Percentiles rank a stretch among this genome's conserved stretches.
Conservation (phyloP, 352 stramenopile species). For the Blastocystis sp. region DNA sequence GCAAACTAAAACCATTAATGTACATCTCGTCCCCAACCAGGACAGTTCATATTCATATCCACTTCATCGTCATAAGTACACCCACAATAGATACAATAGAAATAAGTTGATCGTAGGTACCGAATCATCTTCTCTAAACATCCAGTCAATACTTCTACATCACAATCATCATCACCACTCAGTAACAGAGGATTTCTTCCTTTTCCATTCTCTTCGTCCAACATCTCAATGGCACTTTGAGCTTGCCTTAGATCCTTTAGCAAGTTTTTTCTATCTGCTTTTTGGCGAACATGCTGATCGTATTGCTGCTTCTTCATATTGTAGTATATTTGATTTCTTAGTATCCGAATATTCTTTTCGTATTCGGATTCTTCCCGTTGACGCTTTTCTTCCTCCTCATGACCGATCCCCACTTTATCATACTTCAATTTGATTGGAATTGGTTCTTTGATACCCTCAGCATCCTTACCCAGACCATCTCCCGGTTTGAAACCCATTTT, state of each 20-base stretch:
- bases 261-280: background rate
- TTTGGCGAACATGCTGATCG: conserved; percentile 3
- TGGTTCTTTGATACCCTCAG: conserved; percentile 48
- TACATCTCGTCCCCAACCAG: conserved; percentile 22
- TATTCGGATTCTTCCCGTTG: conserved; percentile 35
- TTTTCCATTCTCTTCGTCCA: conserved; percentile 34
- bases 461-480: conserved; percentile 57
- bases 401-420: conserved; percentile 48
- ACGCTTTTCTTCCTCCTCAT: conserved; percentile 33
- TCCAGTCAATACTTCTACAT: background rate
- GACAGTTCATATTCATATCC: conserved; percentile 39
- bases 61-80: conserved; percentile 22
- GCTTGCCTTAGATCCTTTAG: conserved; percentile 38
- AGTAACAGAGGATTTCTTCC: conserved; percentile 27
- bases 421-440: conserved; percentile 48
- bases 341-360: background rate
- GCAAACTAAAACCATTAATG: background rate
- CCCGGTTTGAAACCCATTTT: conserved; percentile 61
- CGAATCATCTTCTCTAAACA: conserved; percentile 23
- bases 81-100: conserved; percentile 57
- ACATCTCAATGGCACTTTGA: conserved; percentile 36
- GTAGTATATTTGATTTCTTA: conserved; percentile 42
- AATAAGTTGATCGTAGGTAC: conserved; percentile 48
- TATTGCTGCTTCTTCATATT: conserved; percentile 60
- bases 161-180: conserved; percentile 33